Base-by-base conservation (phyloP, 768 basidiomycete species). In the Lentinula boryana region DNA sequence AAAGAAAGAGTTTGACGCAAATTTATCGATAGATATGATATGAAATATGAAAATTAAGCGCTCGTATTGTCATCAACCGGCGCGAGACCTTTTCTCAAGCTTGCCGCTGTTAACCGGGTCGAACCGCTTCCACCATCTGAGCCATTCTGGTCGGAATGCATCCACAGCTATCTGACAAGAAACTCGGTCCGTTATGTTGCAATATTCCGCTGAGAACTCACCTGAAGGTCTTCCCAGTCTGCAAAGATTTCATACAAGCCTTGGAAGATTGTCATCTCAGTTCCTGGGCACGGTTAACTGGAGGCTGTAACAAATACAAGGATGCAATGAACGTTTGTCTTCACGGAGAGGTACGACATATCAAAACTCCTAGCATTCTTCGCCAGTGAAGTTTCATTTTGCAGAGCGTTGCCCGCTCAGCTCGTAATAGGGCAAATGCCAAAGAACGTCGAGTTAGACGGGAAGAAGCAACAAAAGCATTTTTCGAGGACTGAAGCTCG, bases 201-300 rank as follows among this genome's bases (percentile, higher is more conserved):
- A 46, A 43, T 31, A 38, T 38, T 36, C 32, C 60, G 21, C 60
- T 38, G 10, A 41, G 59, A 38, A 38, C 36, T 56, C 21, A 55
- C 65, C 51, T 62, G 41, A 27, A n/a, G 16, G 5, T n/a, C 12
- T 32, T 23, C 58, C 51, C 51, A 91, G 90, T 77, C 40, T 92
- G 90, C 77, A 82, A 77, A 67, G 88, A 90, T 16, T 86, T 92
- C 68, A 89, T 92, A 58, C 75, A 90, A 64, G 90, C 90, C 2
- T 83, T 92, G 27, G 82, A 91, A 54, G 74, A 79, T 51, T 92
- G 90, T 68, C 90, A 92, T 67, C 69, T 75, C 18, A 81, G 76
- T 66, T 76, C 33, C 21, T 89, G 87, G 86, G 78, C 80, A 27
- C 83, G 84, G 63, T 79, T 87, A 63, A 81, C 84, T 1, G 90